Percentiles rank a stretch among this genome's conserved stretches.
Evolutionary conservation across 345 rosid genomes (phyloP).

Genomic region (Garcia nutans): DNA sequence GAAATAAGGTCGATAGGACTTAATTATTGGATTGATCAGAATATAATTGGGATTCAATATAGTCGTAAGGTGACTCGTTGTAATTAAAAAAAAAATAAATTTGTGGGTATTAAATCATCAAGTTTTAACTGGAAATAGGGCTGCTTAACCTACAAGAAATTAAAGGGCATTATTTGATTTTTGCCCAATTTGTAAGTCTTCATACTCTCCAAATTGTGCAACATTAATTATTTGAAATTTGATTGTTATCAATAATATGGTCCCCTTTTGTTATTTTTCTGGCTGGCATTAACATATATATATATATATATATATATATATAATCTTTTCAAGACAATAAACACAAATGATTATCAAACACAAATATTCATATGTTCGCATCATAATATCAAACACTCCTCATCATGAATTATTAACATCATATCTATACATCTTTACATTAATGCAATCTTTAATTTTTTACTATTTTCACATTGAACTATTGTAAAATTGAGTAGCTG

Average conservation of each 20-base stretch:
- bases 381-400: neutral
- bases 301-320: neutral
- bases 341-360: conserved; percentile 1
- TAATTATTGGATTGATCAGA: too few species aligned
- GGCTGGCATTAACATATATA: neutral
- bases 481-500: too few species aligned
- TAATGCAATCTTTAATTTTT: too few species aligned
- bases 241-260: conserved; percentile 6
- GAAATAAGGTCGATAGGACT: too few species aligned
- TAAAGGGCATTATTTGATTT: conserved; percentile 15
- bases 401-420: neutral
- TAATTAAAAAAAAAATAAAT: too few species aligned
- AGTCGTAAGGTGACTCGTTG: too few species aligned
- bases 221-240: conserved; percentile 15
- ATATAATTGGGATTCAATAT: too few species aligned
- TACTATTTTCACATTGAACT: too few species aligned
- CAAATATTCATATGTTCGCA: neutral
- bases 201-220: conserved; percentile 3
- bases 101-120: neutral
- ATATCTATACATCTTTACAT: too few species aligned
- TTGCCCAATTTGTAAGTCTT: conserved; percentile 3
- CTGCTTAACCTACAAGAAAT: conserved; percentile 34
- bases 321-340: neutral
- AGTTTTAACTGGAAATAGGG: conserved; percentile 14
- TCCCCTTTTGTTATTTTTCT: neutral